Conservation (phyloP, 2,329 filamentous ascomycete species). For the Venturiaceae sp. region DNA sequence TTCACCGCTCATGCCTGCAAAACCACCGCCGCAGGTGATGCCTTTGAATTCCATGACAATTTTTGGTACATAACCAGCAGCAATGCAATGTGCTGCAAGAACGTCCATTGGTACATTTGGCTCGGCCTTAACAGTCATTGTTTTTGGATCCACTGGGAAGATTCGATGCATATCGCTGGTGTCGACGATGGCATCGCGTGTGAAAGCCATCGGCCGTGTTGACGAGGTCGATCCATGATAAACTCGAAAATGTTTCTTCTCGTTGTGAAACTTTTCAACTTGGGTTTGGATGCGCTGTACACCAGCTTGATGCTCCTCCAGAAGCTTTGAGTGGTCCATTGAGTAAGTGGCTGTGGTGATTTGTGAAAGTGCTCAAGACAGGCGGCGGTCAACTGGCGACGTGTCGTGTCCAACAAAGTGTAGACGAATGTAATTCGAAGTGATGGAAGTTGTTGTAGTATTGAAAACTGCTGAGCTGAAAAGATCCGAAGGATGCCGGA, state of each 20-base stretch:
- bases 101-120: slow-evolving; percentile 61
- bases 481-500: neutral
- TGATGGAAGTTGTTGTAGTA: neutral
- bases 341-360: neutral
- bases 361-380: neutral
- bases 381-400: too few species aligned
- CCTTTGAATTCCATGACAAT: slow-evolving; percentile 65
- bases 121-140: slow-evolving; percentile 53
- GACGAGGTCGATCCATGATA: slow-evolving; percentile 70
- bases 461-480: neutral
- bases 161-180: slow-evolving; percentile 55
- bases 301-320: neutral
- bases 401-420: too few species aligned
- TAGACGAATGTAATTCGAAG: neutral
- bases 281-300: neutral
- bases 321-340: neutral
- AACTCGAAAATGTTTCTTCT: slow-evolving; percentile 47
- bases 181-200: slow-evolving; percentile 49
- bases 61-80: slow-evolving; percentile 47
- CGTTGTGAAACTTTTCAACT: neutral
- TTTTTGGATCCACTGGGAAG: slow-evolving; percentile 45
- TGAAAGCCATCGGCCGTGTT: slow-evolving; percentile 45
- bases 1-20: slow-evolving; percentile 58
- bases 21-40: slow-evolving; percentile 60
- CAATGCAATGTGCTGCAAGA: slow-evolving; percentile 47